These are phyloP conservation scores for Microcos paniculata DNA, from an alignment of 345 rosid species.

Conservation along the genomic window DNA sequence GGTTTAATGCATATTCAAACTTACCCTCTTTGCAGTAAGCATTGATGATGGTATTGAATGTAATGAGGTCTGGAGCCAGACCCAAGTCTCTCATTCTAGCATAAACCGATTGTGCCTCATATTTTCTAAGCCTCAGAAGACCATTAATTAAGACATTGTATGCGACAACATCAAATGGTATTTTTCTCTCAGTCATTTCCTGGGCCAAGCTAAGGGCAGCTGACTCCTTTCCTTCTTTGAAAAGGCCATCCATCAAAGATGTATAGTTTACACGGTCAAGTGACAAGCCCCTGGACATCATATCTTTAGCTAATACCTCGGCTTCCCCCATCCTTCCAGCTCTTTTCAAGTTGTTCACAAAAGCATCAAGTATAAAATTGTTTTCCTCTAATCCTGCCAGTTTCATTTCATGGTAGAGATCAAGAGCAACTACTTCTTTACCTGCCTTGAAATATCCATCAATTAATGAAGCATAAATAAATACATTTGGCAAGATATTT, in stretches of 20 bases:
- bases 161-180: constrained; percentile 69
- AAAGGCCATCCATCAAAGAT: constrained; percentile 83
- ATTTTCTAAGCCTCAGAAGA: constrained; percentile 57
- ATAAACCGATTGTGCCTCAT: constrained; percentile 50
- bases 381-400: constrained; percentile 56
- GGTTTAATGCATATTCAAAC: constrained; percentile 45
- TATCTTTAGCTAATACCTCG: constrained; percentile 43
- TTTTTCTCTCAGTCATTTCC: constrained; percentile 63
- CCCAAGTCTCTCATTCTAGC: constrained; percentile 65
- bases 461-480: constrained; percentile 57
- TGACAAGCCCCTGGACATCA: constrained; percentile 53
- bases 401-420: constrained; percentile 68
- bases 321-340: constrained; percentile 53
- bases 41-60: constrained; percentile 74
- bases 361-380: constrained; percentile 57
- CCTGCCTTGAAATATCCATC: constrained; percentile 77
- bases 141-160: constrained; percentile 81
- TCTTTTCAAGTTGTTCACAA: constrained; percentile 69
- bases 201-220: constrained; percentile 67
- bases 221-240: constrained; percentile 67
- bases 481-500: constrained; percentile 53
- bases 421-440: constrained; percentile 46
- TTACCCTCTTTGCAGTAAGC: constrained; percentile 60
- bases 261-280: constrained; percentile 81
- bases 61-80: constrained; percentile 60